Evolutionary conservation across 169 alveolate genomes (phyloP).

Genomic region (Eimeria mitis): DNA sequence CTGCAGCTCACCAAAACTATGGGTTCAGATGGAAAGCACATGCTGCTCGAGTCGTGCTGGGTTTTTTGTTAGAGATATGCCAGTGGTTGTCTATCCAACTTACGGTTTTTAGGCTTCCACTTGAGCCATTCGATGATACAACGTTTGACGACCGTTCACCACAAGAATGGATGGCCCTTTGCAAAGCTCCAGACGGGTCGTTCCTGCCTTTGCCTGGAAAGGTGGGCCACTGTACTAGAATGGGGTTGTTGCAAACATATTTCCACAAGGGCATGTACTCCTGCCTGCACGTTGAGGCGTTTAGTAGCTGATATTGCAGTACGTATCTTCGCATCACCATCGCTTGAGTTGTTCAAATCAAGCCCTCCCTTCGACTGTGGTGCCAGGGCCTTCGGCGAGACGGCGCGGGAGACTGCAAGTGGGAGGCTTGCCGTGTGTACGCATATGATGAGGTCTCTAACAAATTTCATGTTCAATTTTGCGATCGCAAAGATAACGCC

Average conservation of each 20-base stretch:
- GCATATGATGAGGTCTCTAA: conserved; percentile 43
- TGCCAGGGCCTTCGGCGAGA: conserved; percentile 88
- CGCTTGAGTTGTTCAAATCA: not conserved
- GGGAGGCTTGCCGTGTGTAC: conserved; percentile 89
- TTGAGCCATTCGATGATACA: conserved; percentile 96
- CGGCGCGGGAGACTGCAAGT: conserved; percentile 87
- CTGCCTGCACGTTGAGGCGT: not conserved
- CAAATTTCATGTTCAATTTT: conserved; percentile 73
- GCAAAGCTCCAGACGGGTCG: conserved; percentile 85
- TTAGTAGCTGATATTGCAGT: not conserved
- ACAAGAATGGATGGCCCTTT: conserved; percentile 94
- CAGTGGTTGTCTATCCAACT: conserved; percentile 68
- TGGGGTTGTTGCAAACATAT: not conserved
- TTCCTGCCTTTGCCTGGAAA: conserved; percentile 83
- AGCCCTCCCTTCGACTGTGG: conserved; percentile 83
- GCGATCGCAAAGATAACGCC: conserved; percentile 78
- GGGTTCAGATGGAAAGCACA: not conserved
- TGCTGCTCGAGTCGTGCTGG: not conserved
- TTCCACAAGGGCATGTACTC: not conserved
- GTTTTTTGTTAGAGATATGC: not conserved
- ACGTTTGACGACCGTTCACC: conserved; percentile 93
- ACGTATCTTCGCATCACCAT: not conserved
- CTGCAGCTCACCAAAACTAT: not conserved
- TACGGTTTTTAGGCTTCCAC: conserved; percentile 88
- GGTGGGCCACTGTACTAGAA: conserved; percentile 12